These are phyloP conservation scores for Plasmodium relictum DNA, from an alignment of 169 alveolate species.

Conservation along the genomic window DNA sequence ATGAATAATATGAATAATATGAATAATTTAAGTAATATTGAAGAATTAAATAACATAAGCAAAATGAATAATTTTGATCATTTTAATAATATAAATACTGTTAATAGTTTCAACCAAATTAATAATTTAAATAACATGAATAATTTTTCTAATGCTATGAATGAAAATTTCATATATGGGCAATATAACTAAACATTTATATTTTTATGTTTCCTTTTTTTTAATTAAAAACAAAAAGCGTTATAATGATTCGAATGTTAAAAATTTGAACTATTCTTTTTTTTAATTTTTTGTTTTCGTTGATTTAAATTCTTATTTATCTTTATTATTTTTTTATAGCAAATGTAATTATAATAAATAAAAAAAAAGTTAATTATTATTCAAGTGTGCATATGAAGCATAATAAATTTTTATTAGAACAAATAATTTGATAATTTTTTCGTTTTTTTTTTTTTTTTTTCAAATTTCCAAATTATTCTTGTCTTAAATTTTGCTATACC, in stretches of 20 bases:
- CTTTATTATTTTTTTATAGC: background rate
- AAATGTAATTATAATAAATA: too few relatives aligned
- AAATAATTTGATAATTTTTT: background rate
- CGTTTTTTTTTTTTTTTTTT: constrained; percentile 7
- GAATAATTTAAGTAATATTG: too few relatives aligned
- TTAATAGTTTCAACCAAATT: constrained; percentile 1
- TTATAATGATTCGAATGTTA: background rate
- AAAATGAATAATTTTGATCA: background rate
- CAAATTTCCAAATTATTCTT: background rate
- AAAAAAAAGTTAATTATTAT: too few relatives aligned
- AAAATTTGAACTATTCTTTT: background rate
- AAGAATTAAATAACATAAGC: background rate
- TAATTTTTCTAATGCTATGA: constrained; percentile 8
- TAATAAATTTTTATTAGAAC: background rate
- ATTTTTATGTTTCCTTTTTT: background rate
- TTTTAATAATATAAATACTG: background rate
- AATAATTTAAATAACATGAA: constrained; percentile 8
- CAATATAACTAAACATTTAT: constrained; percentile 9
- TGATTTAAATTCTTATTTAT: too few relatives aligned
- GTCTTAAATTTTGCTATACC: too few relatives aligned
- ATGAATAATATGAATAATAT: background rate
- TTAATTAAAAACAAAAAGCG: background rate
- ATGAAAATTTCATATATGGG: background rate
- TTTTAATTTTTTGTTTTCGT: background rate
- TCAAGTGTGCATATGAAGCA: too few relatives aligned